Percentiles rank a stretch among this genome's conserved stretches.
These are phyloP conservation scores for Hypholoma sublateritium DNA, from an alignment of 768 basidiomycete species.

Conservation along the genomic window DNA sequence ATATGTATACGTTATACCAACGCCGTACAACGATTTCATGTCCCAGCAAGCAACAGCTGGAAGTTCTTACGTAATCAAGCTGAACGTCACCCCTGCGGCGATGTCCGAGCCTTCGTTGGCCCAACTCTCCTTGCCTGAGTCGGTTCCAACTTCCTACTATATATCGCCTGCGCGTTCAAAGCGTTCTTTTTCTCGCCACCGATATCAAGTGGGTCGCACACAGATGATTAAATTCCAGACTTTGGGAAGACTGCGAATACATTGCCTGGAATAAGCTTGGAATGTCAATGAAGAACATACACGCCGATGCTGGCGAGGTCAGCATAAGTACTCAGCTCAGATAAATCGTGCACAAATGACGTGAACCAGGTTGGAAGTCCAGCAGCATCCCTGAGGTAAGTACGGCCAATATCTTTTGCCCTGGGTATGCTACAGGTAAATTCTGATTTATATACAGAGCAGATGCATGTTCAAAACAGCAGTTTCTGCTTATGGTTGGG, in stretches of 20 bases:
- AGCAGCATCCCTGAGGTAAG: constrained; percentile 69
- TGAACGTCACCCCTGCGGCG: too few relatives aligned
- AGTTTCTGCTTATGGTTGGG: constrained; percentile 90
- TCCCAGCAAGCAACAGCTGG: too few relatives aligned
- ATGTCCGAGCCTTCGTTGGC: too few relatives aligned
- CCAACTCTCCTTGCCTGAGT: neutral
- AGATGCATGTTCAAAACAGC: constrained; percentile 85
- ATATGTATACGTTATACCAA: constrained; percentile 4
- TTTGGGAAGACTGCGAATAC: too few relatives aligned
- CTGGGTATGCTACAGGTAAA: constrained; percentile 4
- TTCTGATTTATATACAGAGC: constrained; percentile 42
- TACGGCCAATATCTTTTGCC: neutral
- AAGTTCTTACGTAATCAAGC: constrained; percentile 4
- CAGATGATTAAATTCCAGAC: constrained; percentile 6
- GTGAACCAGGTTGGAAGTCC: constrained; percentile 70
- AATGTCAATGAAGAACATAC: constrained; percentile 12
- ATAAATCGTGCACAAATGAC: constrained; percentile 75
- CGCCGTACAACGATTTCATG: constrained; percentile 1
- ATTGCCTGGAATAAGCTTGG: too few relatives aligned
- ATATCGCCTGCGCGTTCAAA: constrained; percentile 15
- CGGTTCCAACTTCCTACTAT: neutral
- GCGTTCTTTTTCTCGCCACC: constrained; percentile 21
- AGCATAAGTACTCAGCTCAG: constrained; percentile 50
- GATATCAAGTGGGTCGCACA: constrained; percentile 16
- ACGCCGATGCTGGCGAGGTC: constrained; percentile 12